Base-by-base conservation (phyloP, 2,329 filamentous ascomycete species). In the Beauveria scarabaeidicola region DNA sequence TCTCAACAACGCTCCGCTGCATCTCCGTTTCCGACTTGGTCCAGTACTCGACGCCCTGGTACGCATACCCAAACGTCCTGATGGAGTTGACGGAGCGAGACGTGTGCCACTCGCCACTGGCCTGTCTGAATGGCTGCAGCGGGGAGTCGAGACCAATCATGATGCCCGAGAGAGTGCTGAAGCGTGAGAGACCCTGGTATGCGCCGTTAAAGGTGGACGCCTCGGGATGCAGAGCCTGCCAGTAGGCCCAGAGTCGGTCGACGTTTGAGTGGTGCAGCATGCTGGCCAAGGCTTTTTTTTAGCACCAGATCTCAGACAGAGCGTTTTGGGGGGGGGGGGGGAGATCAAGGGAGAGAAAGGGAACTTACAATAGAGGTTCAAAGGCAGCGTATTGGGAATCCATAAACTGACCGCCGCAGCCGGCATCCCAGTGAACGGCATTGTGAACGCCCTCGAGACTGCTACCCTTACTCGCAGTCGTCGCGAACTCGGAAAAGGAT, bases 191-290 rank as follows among this genome's bases (percentile, higher is more conserved):
- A 38, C 73, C 72, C 1, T 38, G 46, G 64, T 77, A 77, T 4
- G 72, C 67, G 55, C 63, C 64, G 43, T 62, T 65, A 64, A 77
- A 74, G 38, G 73, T 68, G 57, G 67, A 63, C 61, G 70, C 64
- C 51, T 66, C 61, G 27, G 74, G 75, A 60, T 69, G 65, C 50
- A 81, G 74, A 21, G 72, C 73, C 65, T 80, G 74, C 75, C 75
- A 82, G 65, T 80, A 76, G 15, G 82, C 78, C 71, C 85, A 86
- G 40, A 88, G 75, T 40, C 85, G 80, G 65, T 88, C 84, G 54
- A 88, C 78, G 65, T 88, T 84, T 66, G 77, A 71, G 72, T 80
- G 79, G 61, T 80, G 78, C 23, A 80, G 68, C 76, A 75, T 76
- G 65, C 71, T 72, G 10, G 17, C 11, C 6, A 27, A 15, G 5